A percentile compares a stretch with the other conserved stretches of the same genome.
Evolutionary conservation across 2,329 filamentous ascomycete species (phyloP).

Genomic region (Westerdykella sp.): DNA sequence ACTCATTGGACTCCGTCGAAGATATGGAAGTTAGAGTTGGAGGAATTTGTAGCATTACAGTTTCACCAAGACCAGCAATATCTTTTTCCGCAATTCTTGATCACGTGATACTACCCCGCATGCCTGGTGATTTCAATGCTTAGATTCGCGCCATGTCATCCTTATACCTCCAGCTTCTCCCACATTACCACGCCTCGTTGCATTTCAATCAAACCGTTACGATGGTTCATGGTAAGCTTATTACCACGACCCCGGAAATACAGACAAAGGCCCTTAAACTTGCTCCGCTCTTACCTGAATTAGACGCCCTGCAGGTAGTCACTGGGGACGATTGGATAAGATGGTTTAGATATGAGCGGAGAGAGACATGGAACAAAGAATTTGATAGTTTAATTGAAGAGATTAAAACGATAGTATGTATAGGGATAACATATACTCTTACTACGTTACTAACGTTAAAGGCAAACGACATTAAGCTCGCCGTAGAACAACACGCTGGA

Average conservation of each 20-base stretch:
- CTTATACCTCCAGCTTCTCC: background rate
- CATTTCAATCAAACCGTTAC: background rate
- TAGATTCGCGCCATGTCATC: background rate
- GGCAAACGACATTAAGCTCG: slow-evolving; percentile 1
- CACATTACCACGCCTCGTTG: background rate
- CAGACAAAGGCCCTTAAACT: background rate
- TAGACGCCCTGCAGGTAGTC: background rate
- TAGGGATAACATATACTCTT: background rate
- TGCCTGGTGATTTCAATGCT: background rate
- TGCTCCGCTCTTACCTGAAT: background rate
- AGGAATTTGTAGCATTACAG: no score
- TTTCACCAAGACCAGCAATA: no score
- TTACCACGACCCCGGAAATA: background rate
- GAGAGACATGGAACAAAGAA: background rate
- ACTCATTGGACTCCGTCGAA: no score
- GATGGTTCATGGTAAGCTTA: background rate
- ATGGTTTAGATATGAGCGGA: slow-evolving; percentile 1
- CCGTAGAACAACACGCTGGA: background rate
- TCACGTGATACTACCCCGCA: slow-evolving; percentile 1
- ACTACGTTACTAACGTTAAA: background rate
- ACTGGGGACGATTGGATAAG: background rate
- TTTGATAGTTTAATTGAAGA: background rate
- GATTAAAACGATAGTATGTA: slow-evolving; percentile 1
- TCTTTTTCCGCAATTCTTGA: background rate
- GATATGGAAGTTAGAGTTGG: no score